Conservation (phyloP, 2,329 filamentous ascomycete genomes). For the Metarhizium sp. region DNA sequence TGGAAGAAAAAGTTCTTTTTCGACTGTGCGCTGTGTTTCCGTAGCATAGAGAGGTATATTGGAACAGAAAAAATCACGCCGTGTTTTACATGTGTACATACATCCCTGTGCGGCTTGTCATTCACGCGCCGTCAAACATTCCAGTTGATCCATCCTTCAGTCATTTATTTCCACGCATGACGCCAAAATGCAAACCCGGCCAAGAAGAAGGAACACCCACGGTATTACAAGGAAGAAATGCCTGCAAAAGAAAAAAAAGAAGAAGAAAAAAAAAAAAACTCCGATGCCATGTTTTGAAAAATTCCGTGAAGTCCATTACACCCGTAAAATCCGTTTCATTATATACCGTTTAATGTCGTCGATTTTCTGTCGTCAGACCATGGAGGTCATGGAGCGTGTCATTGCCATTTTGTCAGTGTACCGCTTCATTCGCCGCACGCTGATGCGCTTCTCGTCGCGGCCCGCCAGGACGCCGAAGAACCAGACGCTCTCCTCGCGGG, state of each 20-base stretch:
- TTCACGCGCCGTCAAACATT: slow-evolving; percentile 1
- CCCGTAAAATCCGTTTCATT: neutral
- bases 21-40: neutral
- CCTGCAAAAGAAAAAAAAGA: neutral
- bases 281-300: neutral
- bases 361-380: slow-evolving; percentile 1
- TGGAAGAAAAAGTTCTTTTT: too few relatives aligned
- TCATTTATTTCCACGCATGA: neutral
- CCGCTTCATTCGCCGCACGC: slow-evolving; percentile 33
- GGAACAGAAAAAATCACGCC: neutral
- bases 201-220: neutral
- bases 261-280: neutral
- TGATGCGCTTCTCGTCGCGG: slow-evolving; percentile 31
- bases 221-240: neutral
- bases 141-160: neutral
- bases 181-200: neutral
- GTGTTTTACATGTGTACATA: neutral
- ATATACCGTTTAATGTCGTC: too few relatives aligned
- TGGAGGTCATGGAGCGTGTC: slow-evolving; percentile 17
- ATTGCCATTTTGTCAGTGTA: slow-evolving; percentile 33
- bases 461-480: slow-evolving; percentile 34
- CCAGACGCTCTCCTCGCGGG: slow-evolving; percentile 42
- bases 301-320: neutral
- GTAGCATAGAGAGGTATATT: neutral
- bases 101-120: neutral